phyloP scores from a whole-genome alignment of 2,329 filamentous ascomycete genomes.

The Sporothrix luriei region DNA sequence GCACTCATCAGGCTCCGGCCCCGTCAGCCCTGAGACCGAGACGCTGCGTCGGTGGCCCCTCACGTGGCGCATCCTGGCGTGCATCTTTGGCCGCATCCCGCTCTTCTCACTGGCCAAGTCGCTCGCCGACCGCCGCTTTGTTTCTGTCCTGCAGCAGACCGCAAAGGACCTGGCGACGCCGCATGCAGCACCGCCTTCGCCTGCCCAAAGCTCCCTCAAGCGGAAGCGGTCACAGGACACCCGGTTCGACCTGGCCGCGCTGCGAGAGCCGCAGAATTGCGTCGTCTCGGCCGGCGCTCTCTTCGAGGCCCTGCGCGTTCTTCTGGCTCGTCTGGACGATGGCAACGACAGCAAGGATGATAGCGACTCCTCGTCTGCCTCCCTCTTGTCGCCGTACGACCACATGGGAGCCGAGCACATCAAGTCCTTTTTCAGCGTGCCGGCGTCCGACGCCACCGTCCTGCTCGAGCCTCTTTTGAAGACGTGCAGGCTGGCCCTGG shows the following conservation, averaged over 20 bases:
- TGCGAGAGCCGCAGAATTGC: slow-evolving; percentile 48
- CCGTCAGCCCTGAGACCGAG: slow-evolving; percentile 50
- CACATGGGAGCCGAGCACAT: slow-evolving; percentile 61
- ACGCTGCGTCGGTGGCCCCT: slow-evolving; percentile 58
- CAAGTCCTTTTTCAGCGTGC: slow-evolving; percentile 57
- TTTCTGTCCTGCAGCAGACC: slow-evolving; percentile 66
- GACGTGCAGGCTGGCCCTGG: slow-evolving; percentile 50
- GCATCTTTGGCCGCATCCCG: slow-evolving; percentile 66
- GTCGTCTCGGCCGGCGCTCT: slow-evolving; percentile 53
- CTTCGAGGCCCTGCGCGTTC: slow-evolving; percentile 50
- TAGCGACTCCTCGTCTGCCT: neutral
- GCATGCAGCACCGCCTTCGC: neutral
- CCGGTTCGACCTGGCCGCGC: slow-evolving; percentile 47
- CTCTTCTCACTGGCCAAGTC: slow-evolving; percentile 70
- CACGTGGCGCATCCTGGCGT: slow-evolving; percentile 64
- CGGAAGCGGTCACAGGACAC: slow-evolving; percentile 49
- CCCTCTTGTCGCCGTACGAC: slow-evolving; percentile 41
- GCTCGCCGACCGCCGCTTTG: slow-evolving; percentile 69
- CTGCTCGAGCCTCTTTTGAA: slow-evolving; percentile 52
- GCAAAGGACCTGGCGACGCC: slow-evolving; percentile 59
- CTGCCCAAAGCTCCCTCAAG: slow-evolving; percentile 44
- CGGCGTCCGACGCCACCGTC: slow-evolving; percentile 52
- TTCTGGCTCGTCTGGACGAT: slow-evolving; percentile 52
- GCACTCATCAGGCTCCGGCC: slow-evolving; percentile 50
- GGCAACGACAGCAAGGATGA: slow-evolving; percentile 38